phyloP scores from a whole-genome alignment of 139 green algal genomes.

The Limnomonas spitsbergensis region DNA sequence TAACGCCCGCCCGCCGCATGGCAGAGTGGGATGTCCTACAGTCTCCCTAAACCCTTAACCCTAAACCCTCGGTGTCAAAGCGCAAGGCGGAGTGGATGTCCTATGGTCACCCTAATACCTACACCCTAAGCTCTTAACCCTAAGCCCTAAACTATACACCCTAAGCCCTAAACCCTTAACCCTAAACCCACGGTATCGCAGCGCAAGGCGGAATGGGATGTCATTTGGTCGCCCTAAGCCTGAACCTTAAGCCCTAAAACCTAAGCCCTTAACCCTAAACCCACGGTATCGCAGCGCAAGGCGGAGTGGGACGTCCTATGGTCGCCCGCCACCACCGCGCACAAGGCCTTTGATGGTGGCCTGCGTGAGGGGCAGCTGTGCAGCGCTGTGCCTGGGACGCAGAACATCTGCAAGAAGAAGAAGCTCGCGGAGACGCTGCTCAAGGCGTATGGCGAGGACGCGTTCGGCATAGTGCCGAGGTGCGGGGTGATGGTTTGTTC shows the following conservation, averaged over 20 bases:
- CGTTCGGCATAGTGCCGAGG: conserved; percentile 25
- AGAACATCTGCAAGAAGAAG: conserved; percentile 41
- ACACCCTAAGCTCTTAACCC: no score
- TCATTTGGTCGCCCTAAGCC: not conserved
- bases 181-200: not conserved
- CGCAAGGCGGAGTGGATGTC: no score
- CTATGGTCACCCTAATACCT: no score
- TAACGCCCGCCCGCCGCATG: no score
- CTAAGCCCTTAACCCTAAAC: not conserved
- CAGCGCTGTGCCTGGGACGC: conserved; percentile 40
- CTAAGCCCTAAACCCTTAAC: not conserved
- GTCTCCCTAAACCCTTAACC: no score
- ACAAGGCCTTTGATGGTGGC: conserved; percentile 22
- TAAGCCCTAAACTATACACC: not conserved
- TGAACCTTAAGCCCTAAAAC: not conserved
- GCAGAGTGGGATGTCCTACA: no score
- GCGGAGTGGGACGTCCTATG: conserved; percentile 20
- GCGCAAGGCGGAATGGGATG: not conserved
- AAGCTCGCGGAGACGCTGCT: conserved; percentile 20
- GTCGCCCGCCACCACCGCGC: conserved; percentile 31
- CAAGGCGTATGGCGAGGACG: conserved; percentile 37
- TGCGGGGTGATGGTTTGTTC: no score
- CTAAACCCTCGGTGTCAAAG: no score
- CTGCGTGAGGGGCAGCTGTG: conserved; percentile 37
- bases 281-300: conserved; percentile 17